Evolutionary conservation across 768 basidiomycete species (phyloP), one percentile per base, ranked within the genome.

Genomic region (Hygrophoropsis aurantiaca): DNA sequence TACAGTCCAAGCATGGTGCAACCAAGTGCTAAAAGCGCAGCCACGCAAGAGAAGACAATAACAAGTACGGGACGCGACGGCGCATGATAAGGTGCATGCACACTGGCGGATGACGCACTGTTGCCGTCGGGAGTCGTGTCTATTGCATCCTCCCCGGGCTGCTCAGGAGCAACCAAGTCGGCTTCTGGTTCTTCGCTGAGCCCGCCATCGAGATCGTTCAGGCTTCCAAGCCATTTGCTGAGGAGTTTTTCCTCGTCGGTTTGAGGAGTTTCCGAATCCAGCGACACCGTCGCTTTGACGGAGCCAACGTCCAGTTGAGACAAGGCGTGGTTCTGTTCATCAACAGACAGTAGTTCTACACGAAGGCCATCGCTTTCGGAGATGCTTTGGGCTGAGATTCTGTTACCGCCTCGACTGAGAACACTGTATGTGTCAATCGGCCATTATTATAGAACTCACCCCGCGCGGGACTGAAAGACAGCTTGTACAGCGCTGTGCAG

Each of bases 401-500:
- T 24, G 19, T 25, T 18, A 16, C 5, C 40, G 25, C 25, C 23
- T 10, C 43, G 35, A 13, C 11, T 43, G 45, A 24, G 36, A 37
- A 20, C 10, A 20, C 11, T 34, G 10, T 21, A 21, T 13, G 42
- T 25, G 13, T 13, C 13, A 7, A 30, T 30, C 13, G 7, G 27
- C 27, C 27, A 13, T 7, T 7, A 30, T 30, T 30, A 30, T 30
- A 60, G 63, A 34, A 62, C 62, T 34, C 50, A 74, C 74, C 67
- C 64, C 45, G 69, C 54, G 53, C 62, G 61, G 26, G 66, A 58
- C 49, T 61, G 59, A 45, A 75, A 69, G 30, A 65, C 51, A 26
- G 68, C 61, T 54, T 74, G 74, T 40, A 67, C 55, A 18, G 58
- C 47, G 18, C 60, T 55, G 51, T 61, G 68, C 27, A 71, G 46